Evolutionary conservation across 2,329 filamentous ascomycete species (phyloP), one percentile per base, ranked within the genome.

Genomic region (Alternaria longipes): DNA sequence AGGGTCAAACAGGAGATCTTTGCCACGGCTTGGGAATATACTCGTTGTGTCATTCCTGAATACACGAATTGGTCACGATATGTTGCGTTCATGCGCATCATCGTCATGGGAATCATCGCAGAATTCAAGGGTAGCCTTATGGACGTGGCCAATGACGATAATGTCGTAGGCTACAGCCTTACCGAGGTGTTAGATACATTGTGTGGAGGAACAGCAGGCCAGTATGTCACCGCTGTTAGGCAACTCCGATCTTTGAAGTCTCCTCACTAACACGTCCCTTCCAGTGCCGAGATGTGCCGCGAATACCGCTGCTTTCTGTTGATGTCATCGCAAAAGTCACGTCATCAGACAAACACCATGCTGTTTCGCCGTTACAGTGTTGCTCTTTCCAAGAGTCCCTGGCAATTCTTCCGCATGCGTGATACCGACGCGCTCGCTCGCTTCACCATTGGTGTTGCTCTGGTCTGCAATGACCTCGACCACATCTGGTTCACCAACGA

Each of bases 401-500:
- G 63, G 50, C 53, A 60, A 14, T 60, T 73, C 71, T 79, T 79
- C 67, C 75, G 76, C 9, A 54, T 78, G 41, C 73, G 76, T 3
- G 77, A 79, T 56, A 67, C 69, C 18, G 76, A 80, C 56, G 75
- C 74, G 7, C 66, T 79, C 1, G 68, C 63, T 8, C 70, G 77
- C 24, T 78, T 76, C 64, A 73, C 74, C 5, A 73, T 79, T 22
- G 74, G 70, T 8, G 66, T 66, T 8, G 74, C 76, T 0, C 61
- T 80, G 18, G 71, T 64, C 1, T 78, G 76, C 65, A 78, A 77
- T 36, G 75, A 78, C 28, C n/a, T 74, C n/a, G 44, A 59, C 26
- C 62, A 68, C 46, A 62, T 72, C 45, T 59, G 69, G 24, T 73
- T 71, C 61, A 73, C 54, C 7, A 32, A 61, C 0, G 22, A 44